These are phyloP conservation scores for Betula pendula DNA, from an alignment of 306 rosid species.

Conservation along the genomic window DNA sequence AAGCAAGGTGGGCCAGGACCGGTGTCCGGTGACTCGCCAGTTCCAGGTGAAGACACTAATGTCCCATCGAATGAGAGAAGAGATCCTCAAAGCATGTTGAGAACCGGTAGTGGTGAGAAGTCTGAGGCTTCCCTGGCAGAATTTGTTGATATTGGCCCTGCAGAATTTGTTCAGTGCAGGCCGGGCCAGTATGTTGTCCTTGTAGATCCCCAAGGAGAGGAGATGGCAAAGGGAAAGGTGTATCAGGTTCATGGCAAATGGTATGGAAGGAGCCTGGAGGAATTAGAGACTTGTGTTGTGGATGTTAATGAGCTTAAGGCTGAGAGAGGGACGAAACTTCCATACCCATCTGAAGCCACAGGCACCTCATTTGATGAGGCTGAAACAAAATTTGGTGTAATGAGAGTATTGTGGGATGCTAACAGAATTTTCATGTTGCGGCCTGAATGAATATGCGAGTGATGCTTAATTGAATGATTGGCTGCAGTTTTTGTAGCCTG, in stretches of 20 bases:
- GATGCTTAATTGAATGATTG: slow-evolving; percentile 8
- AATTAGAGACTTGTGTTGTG: slow-evolving; percentile 50
- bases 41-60: slow-evolving; percentile 46
- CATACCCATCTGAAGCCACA: slow-evolving; percentile 59
- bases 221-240: slow-evolving; percentile 65
- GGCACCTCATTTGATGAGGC: slow-evolving; percentile 77
- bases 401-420: slow-evolving; percentile 81
- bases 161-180: slow-evolving; percentile 47
- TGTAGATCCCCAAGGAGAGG: slow-evolving; percentile 45
- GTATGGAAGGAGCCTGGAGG: slow-evolving; percentile 67
- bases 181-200: slow-evolving; percentile 63
- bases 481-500: background rate
- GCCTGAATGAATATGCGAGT: slow-evolving; percentile 35
- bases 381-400: slow-evolving; percentile 60
- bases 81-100: slow-evolving; percentile 40
- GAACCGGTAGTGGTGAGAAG: slow-evolving; percentile 31
- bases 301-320: slow-evolving; percentile 68
- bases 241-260: slow-evolving; percentile 64
- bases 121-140: slow-evolving; percentile 40
- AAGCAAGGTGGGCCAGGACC: slow-evolving; percentile 47
- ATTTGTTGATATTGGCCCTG: slow-evolving; percentile 29
- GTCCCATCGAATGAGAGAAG: slow-evolving; percentile 38
- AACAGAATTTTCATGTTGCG: slow-evolving; percentile 43
- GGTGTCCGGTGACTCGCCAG: slow-evolving; percentile 46
- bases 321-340: slow-evolving; percentile 50